Evolutionary conservation across 2,329 filamentous ascomycete species (phyloP).

Genomic region (Truncatella angustata): DNA sequence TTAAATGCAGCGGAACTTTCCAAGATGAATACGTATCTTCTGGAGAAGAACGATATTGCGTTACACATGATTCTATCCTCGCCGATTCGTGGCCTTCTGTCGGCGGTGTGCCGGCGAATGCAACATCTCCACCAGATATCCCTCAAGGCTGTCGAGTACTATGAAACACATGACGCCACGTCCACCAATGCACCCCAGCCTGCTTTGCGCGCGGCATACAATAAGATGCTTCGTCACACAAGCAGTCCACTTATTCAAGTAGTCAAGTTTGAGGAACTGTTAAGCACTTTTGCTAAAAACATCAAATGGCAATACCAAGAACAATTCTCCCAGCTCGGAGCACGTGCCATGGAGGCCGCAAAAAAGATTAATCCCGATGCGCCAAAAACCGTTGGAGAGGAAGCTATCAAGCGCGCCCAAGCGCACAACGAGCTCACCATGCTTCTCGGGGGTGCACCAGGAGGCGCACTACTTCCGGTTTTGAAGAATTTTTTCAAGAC

Average conservation of each 20-base stretch:
- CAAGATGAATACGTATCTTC: constrained; percentile 51
- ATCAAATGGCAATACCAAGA: constrained; percentile 50
- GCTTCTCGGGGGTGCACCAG: constrained; percentile 47
- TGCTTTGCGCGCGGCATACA: constrained; percentile 56
- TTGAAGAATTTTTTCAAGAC: constrained; percentile 64
- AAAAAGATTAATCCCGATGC: constrained; percentile 32
- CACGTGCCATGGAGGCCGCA: constrained; percentile 43
- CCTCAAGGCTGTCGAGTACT: constrained; percentile 48
- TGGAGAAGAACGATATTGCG: constrained; percentile 54
- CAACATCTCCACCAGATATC: constrained; percentile 53
- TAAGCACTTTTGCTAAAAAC: constrained; percentile 47
- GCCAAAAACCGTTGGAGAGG: constrained; percentile 31
- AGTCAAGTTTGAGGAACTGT: constrained; percentile 60
- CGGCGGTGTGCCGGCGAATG: constrained; percentile 65
- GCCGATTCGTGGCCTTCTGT: constrained; percentile 70
- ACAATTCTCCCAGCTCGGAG: constrained; percentile 42
- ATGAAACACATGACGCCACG: constrained; percentile 36
- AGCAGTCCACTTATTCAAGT: constrained; percentile 55
- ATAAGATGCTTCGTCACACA: constrained; percentile 50
- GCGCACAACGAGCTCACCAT: constrained; percentile 50
- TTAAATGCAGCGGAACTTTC: constrained; percentile 44
- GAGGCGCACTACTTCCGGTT: constrained; percentile 49
- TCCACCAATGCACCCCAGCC: constrained; percentile 40
- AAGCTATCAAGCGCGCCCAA: constrained; percentile 43
- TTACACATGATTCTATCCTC: constrained; percentile 70